Percentiles rank a stretch among this genome's conserved stretches.
Evolutionary conservation across 176 grass and related monocot genomes (phyloP).

Genomic region (Secale cereale): DNA sequence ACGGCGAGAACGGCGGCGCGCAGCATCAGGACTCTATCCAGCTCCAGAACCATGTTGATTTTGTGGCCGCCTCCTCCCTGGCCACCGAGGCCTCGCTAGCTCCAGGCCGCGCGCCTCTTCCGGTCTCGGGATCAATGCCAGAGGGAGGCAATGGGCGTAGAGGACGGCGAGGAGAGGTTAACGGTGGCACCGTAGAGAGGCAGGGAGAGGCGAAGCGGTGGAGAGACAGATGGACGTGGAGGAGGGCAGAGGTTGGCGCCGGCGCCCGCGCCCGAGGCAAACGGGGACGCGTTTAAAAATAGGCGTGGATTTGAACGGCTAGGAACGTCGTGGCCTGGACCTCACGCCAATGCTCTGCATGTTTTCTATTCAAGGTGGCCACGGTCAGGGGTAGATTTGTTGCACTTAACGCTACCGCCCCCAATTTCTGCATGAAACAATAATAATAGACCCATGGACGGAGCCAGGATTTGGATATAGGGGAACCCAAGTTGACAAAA

Average conservation of each 20-base stretch:
- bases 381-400: too few species aligned
- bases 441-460: too few species aligned
- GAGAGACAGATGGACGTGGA: neutral
- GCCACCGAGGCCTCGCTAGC: neutral
- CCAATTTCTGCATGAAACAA: too few species aligned
- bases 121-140: neutral
- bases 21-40: conserved; percentile 22
- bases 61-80: conserved; percentile 10
- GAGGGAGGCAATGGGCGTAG: conserved; percentile 1
- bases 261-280: neutral
- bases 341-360: neutral
- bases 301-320: conserved; percentile 17
- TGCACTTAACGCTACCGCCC: too few species aligned
- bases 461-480: too few species aligned
- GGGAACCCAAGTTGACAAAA: too few species aligned
- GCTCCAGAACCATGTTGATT: conserved; percentile 41
- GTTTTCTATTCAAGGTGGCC: neutral
- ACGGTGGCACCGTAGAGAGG: conserved; percentile 5
- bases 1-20: conserved; percentile 31
- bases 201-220: neutral
- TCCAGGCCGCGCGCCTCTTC: neutral
- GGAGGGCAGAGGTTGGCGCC: conserved; percentile 25
- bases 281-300: conserved; percentile 31
- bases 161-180: neutral
- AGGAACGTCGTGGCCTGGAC: neutral